A percentile compares a stretch with the other conserved stretches of the same genome.
These are phyloP conservation scores for Mixia osmundae DNA, from an alignment of 1,284 basidiomycete species.

Conservation along the genomic window DNA sequence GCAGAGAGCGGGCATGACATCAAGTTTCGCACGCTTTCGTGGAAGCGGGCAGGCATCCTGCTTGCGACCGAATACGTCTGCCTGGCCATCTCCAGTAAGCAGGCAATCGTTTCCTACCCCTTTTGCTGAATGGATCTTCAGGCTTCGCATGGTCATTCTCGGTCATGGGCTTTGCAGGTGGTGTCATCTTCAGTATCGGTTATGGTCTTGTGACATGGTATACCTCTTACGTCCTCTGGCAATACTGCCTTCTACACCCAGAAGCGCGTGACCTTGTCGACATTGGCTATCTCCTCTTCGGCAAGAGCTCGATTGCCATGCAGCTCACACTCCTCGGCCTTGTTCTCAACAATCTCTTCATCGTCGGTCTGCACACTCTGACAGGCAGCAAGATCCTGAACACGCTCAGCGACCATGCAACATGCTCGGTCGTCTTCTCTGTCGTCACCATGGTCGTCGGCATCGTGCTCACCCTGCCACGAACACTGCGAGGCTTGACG, in stretches of 20 bases:
- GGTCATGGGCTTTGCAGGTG: constrained; percentile 9
- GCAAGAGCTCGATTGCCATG: constrained; percentile 7
- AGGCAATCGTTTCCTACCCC: too few relatives aligned
- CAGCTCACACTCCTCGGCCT: constrained; percentile 10
- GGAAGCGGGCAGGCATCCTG: constrained; percentile 6
- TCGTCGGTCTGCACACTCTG: constrained; percentile 9
- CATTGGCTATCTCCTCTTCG: constrained; percentile 2
- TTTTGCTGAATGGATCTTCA: neutral
- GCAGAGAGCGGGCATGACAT: constrained; percentile 7
- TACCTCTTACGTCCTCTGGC: constrained; percentile 5
- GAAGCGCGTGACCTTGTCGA: constrained; percentile 9
- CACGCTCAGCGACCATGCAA: constrained; percentile 19
- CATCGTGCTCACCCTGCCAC: constrained; percentile 31
- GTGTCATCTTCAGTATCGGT: constrained; percentile 5
- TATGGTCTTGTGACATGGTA: constrained; percentile 6
- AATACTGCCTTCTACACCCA: constrained; percentile 2
- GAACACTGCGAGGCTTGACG: constrained; percentile 32
- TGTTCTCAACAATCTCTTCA: constrained; percentile 10
- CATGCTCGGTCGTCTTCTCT: constrained; percentile 19
- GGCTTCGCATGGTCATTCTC: constrained; percentile 9
- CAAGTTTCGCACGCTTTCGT: constrained; percentile 9
- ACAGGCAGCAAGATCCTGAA: constrained; percentile 19
- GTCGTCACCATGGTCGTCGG: constrained; percentile 20
- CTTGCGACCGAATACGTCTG: constrained; percentile 9
- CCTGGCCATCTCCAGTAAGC: constrained; percentile 7